These are phyloP conservation scores for Arthrinium phaeospermum DNA, from an alignment of 2,329 filamentous ascomycete genomes.

Conservation along the genomic window DNA sequence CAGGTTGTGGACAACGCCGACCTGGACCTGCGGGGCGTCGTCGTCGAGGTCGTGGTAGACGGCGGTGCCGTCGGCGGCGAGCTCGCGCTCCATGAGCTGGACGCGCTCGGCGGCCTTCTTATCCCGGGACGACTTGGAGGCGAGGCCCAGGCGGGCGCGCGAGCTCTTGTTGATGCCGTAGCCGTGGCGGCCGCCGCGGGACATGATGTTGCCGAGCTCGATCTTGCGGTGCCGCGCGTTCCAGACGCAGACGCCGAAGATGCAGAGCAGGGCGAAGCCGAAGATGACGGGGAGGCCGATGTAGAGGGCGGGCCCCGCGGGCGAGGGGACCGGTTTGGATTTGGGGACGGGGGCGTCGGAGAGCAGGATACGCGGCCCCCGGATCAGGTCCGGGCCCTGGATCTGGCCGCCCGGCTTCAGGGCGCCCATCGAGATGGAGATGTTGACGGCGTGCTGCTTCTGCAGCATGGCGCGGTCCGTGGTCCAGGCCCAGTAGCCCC, in stretches of 20 bases:
- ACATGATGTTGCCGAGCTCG: conserved; percentile 58
- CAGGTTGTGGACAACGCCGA: not conserved
- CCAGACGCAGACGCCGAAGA: conserved; percentile 63
- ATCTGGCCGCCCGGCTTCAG: conserved; percentile 38
- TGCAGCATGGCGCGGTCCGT: conserved; percentile 46
- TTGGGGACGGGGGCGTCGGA: conserved; percentile 34
- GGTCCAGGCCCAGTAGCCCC: conserved; percentile 56
- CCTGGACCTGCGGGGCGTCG: conserved; percentile 27
- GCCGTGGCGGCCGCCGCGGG: conserved; percentile 47
- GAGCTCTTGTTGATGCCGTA: conserved; percentile 49
- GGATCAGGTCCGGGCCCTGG: conserved; percentile 35
- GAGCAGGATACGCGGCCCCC: conserved; percentile 50
- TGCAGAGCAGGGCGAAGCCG: conserved; percentile 52
- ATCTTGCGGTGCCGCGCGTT: conserved; percentile 58
- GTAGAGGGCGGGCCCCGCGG: conserved; percentile 50
- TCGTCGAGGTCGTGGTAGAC: conserved; percentile 46
- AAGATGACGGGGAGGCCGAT: conserved; percentile 59
- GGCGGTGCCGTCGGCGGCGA: conserved; percentile 35
- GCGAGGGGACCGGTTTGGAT: conserved; percentile 38
- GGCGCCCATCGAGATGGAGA: conserved; percentile 53
- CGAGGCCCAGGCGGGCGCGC: conserved; percentile 41
- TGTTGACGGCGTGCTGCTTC: conserved; percentile 48
- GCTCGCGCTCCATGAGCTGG: conserved; percentile 48
- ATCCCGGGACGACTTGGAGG: conserved; percentile 31
- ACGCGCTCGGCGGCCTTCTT: conserved; percentile 45